These are phyloP conservation scores for Acacia acuminata DNA, from an alignment of 306 rosid species.

Conservation along the genomic window DNA sequence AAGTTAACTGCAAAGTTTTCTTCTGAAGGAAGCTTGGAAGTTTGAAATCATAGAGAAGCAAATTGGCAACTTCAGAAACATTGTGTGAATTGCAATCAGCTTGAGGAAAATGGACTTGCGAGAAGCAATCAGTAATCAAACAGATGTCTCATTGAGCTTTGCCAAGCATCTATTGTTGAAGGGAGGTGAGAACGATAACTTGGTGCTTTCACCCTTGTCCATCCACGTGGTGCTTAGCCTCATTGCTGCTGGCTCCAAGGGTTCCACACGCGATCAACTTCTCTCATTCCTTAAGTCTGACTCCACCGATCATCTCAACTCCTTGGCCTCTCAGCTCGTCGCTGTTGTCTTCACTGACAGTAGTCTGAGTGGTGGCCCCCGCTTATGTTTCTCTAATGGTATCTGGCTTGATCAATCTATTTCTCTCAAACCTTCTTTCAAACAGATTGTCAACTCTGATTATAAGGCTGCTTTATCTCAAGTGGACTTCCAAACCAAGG, in stretches of 20 bases:
- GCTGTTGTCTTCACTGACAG: conserved; percentile 63
- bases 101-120: conserved; percentile 57
- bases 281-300: conserved; percentile 74
- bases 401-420: conserved; percentile 68
- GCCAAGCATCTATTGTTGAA: conserved; percentile 50
- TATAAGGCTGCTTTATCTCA: conserved; percentile 59
- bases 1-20: not conserved
- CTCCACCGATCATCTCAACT: conserved; percentile 61
- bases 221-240: conserved; percentile 68
- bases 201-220: conserved; percentile 77
- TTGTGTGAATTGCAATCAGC: not conserved
- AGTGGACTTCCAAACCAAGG: conserved; percentile 56
- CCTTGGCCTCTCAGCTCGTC: conserved; percentile 61
- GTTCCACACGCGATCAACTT: conserved; percentile 63
- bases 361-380: conserved; percentile 69
- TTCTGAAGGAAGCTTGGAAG: not conserved
- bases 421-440: conserved; percentile 64
- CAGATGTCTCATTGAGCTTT: conserved; percentile 50
- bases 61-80: not conserved
- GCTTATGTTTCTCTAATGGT: conserved; percentile 60
- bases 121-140: conserved; percentile 51
- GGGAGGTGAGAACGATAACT: conserved; percentile 46
- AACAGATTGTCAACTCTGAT: conserved; percentile 47
- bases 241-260: conserved; percentile 70
- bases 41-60: not conserved